phyloP scores from a whole-genome alignment of 169 alveolate genomes.

The Besnoitia besnoiti region DNA sequence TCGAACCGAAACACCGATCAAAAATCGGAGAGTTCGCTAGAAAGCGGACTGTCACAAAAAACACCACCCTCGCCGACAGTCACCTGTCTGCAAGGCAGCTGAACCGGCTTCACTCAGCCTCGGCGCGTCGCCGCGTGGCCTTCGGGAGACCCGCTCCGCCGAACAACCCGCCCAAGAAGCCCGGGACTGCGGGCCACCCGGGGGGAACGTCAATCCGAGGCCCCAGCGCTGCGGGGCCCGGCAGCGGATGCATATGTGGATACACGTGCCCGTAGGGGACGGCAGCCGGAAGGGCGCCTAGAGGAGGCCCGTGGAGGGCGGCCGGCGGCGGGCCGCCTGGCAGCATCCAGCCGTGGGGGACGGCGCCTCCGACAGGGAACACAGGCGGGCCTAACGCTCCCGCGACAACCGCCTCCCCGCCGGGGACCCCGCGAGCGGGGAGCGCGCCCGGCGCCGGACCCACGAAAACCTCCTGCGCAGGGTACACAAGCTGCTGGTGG shows the following conservation, averaged over 20 bases:
- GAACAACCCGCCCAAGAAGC: constrained; percentile 16
- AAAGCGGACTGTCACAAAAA: no score
- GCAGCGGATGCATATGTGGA: constrained; percentile 17
- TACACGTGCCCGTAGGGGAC: not conserved
- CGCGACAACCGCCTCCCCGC: not conserved
- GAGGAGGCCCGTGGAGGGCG: not conserved
- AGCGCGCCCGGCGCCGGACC: not conserved
- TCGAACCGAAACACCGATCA: no score
- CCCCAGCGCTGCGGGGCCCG: not conserved
- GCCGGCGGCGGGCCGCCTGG: constrained; percentile 18
- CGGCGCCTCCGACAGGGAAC: not conserved
- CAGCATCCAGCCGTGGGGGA: not conserved
- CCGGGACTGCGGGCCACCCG: not conserved
- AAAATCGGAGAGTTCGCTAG: no score
- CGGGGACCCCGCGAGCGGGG: not conserved
- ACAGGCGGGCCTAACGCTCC: not conserved
- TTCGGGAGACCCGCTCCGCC: not conserved
- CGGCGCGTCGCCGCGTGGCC: not conserved
- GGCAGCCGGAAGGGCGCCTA: not conserved
- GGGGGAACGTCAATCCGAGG: not conserved
- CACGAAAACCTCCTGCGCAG: not conserved
- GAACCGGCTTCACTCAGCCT: not conserved
- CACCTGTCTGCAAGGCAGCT: no score
- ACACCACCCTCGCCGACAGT: no score
- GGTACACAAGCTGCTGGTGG: not conserved